phyloP scores from a whole-genome alignment of 176 grass and related monocot genomes.

The Pharus latifolius region DNA sequence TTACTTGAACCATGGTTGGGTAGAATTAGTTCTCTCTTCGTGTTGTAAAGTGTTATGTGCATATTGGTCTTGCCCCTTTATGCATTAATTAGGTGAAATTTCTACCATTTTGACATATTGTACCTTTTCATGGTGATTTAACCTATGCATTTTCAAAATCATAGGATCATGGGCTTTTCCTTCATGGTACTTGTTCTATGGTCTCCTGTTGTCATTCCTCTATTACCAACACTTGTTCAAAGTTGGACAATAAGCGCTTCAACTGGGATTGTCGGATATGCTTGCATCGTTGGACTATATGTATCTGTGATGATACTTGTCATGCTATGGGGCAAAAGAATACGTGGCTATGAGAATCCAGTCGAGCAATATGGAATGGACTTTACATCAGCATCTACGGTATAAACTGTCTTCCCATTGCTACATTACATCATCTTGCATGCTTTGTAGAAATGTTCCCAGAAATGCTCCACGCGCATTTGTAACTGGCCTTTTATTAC shows the following conservation, averaged over 20 bases:
- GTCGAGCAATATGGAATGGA: constrained; percentile 82
- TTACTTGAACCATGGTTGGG: constrained; percentile 1
- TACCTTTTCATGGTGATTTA: not conserved
- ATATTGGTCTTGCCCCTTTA: not conserved
- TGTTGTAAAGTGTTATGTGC: not conserved
- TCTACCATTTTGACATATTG: not conserved
- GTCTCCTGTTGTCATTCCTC: constrained; percentile 88
- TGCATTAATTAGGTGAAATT: not conserved
- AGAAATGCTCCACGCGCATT: not conserved
- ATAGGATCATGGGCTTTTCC: constrained; percentile 72
- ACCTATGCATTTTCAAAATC: not conserved
- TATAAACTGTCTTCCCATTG: constrained; percentile 22
- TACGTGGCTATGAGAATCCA: constrained; percentile 73
- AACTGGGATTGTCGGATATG: constrained; percentile 60
- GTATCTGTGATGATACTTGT: constrained; percentile 70
- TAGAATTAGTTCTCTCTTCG: not conserved
- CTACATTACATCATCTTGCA: constrained; percentile 1
- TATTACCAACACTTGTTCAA: constrained; percentile 78
- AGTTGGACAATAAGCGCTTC: constrained; percentile 66
- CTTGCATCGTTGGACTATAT: constrained; percentile 66
- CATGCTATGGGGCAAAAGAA: constrained; percentile 92
- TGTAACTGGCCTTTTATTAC: constrained; percentile 28
- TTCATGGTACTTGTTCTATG: constrained; percentile 83
- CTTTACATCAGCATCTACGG: constrained; percentile 46
- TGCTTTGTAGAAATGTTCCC: not conserved